Evolutionary conservation across 139 green algal genomes (phyloP), one percentile per base, ranked within the genome.

Genomic region (Astrephomene gubernaculifera): DNA sequence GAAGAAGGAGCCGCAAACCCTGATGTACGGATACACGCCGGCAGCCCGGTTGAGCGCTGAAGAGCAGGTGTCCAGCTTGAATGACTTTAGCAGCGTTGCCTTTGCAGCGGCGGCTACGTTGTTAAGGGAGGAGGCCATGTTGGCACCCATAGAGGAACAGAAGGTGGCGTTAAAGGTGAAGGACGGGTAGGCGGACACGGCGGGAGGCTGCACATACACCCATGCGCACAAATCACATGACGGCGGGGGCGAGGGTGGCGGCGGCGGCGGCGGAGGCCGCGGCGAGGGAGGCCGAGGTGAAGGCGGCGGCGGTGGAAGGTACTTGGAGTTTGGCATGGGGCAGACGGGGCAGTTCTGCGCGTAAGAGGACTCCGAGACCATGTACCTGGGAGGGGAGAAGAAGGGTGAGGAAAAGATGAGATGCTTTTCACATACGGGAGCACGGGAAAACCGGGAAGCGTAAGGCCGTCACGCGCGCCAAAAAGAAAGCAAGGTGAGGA

Each of bases 321-420:
- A 24, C 17, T 17, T 27, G 17, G 22, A 24, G 57, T 27, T 24
- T 17, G 19, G 29, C 68, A 75, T 24, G 24, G 12, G 12, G 41
- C 68, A 75, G 22, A 52, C 35, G 38, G 68, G 68, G 68, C 68
- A 75, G 36, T 57, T 57, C 36, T 53, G 38, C 38, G 68, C 36
- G 38, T 22, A 36, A 19, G 68, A 9, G 7, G 68, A 75, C 68
- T 75, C 68, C 68, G 24, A 35, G 38, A 54, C 1, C 19, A 22
- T 57, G 38, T 57, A 75, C 68, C 68, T 75, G 68, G 33, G 21
- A 57, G 17, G 49, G 17, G 17, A 12, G 49, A 17, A 57, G 49
- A 17, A 17, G 49, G 49, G 49, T 17, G 17, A 17, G 49, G 49
- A 12, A 17, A 17, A 17, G 49, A 17, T 25, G 49, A 25, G 49